Evolutionary conservation across 2,329 filamentous ascomycete species (phyloP).

Genomic region (Penicillium sp.): DNA sequence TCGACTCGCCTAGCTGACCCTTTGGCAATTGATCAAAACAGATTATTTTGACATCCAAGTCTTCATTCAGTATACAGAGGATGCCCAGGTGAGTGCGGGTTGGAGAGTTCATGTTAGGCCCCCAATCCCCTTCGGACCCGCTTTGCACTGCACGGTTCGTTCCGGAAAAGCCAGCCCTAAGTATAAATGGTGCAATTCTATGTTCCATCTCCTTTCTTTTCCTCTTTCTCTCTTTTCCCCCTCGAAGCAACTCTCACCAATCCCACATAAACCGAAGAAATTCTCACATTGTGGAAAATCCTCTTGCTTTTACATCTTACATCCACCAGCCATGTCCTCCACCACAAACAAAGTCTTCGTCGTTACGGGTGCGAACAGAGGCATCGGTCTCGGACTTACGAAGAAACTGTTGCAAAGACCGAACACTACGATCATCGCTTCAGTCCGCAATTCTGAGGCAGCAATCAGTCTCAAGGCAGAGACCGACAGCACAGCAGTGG

Average conservation of each 20-base stretch:
- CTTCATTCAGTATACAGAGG: too few species aligned
- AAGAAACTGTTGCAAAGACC: conserved; percentile 24
- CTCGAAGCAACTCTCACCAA: not conserved
- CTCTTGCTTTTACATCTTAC: too few species aligned
- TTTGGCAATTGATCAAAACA: too few species aligned
- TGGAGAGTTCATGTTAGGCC: too few species aligned
- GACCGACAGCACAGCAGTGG: not conserved
- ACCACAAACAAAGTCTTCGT: conserved; percentile 28
- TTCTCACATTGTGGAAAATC: too few species aligned
- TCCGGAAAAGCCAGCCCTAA: not conserved
- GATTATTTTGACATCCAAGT: too few species aligned
- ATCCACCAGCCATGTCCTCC: not conserved
- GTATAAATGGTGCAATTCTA: not conserved
- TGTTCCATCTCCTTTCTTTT: not conserved
- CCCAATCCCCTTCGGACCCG: not conserved
- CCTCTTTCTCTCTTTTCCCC: not conserved
- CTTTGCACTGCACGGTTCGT: not conserved
- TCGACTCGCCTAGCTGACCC: too few species aligned
- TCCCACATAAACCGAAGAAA: too few species aligned
- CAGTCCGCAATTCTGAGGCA: conserved; percentile 20
- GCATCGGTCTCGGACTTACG: conserved; percentile 28
- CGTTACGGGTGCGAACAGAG: conserved; percentile 33
- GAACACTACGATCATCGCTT: conserved; percentile 23
- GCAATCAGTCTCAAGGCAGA: conserved; percentile 11
- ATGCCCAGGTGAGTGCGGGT: too few species aligned